Conservation (phyloP, 176 grass and related monocot species). For the Areca catechu region DNA sequence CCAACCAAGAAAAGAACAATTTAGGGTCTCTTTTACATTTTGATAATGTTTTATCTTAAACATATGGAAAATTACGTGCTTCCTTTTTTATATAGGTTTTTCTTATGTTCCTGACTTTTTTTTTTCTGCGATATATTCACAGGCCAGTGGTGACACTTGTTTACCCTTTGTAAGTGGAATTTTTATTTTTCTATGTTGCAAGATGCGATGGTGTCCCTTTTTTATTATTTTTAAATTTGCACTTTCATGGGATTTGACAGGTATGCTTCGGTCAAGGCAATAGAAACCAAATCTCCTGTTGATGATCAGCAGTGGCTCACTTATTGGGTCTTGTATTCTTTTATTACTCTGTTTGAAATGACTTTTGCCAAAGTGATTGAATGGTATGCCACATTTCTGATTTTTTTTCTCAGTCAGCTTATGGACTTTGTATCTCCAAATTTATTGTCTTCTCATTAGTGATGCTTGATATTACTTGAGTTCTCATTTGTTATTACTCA, state of each 20-base stretch:
- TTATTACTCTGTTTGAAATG: conserved; percentile 95
- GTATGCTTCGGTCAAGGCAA: conserved; percentile 89
- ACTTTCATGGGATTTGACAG: conserved; percentile 29
- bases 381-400: conserved; percentile 36
- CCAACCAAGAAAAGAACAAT: too few relatives aligned
- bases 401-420: neutral
- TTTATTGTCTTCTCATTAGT: neutral
- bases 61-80: too few relatives aligned
- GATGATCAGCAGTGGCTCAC: conserved; percentile 99
- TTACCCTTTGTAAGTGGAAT: conserved; percentile 81
- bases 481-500: too few relatives aligned
- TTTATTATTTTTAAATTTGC: conserved; percentile 1
- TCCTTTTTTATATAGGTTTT: too few relatives aligned
- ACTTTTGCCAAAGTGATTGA: conserved; percentile 76
- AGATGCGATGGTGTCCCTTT: neutral
- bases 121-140: conserved; percentile 17
- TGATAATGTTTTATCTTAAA: too few relatives aligned
- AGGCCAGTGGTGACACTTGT: conserved; percentile 86
- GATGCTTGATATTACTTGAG: neutral
- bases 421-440: neutral
- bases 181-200: neutral
- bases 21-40: too few relatives aligned
- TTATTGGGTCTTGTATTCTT: conserved; percentile 97
- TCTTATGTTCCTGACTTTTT: neutral
- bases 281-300: conserved; percentile 91